phyloP scores from a whole-genome alignment of 2,329 filamentous ascomycete species.

The Apiospora malaysiana region DNA sequence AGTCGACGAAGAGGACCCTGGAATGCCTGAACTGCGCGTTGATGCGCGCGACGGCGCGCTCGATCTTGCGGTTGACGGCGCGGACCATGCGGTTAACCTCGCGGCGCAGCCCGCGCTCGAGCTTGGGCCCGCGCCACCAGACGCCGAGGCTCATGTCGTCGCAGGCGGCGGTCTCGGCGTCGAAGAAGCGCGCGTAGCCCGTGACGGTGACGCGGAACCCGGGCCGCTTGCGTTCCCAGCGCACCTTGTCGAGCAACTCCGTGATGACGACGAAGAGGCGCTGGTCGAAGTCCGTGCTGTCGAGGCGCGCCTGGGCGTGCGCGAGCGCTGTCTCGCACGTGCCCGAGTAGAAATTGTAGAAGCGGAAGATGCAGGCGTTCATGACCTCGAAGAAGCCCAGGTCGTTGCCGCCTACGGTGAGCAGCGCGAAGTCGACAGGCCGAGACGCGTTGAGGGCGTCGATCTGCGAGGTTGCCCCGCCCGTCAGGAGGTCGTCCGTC shows the following conservation, averaged over 20 bases:
- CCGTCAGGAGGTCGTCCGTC: constrained; percentile 46
- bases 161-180: constrained; percentile 49
- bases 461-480: constrained; percentile 46
- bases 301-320: constrained; percentile 41
- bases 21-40: constrained; percentile 45
- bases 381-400: constrained; percentile 56
- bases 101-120: constrained; percentile 45
- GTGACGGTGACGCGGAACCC: constrained; percentile 51
- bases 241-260: constrained; percentile 50
- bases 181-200: constrained; percentile 56
- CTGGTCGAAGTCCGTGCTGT: constrained; percentile 45
- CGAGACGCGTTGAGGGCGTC: constrained; percentile 46
- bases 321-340: constrained; percentile 49
- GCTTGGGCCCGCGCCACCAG: constrained; percentile 51
- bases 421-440: constrained; percentile 49
- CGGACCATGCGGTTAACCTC: constrained; percentile 53
- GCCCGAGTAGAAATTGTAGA: constrained; percentile 54
- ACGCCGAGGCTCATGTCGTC: constrained; percentile 52
- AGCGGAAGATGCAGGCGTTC: constrained; percentile 56
- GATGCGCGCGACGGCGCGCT: constrained; percentile 41
- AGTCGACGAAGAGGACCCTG: constrained; percentile 52
- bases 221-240: constrained; percentile 51
- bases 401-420: constrained; percentile 56
- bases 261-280: constrained; percentile 46
- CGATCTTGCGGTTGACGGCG: constrained; percentile 49